Conservation (phyloP, 2,329 filamentous ascomycete species). For the Penicillium hordei region DNA sequence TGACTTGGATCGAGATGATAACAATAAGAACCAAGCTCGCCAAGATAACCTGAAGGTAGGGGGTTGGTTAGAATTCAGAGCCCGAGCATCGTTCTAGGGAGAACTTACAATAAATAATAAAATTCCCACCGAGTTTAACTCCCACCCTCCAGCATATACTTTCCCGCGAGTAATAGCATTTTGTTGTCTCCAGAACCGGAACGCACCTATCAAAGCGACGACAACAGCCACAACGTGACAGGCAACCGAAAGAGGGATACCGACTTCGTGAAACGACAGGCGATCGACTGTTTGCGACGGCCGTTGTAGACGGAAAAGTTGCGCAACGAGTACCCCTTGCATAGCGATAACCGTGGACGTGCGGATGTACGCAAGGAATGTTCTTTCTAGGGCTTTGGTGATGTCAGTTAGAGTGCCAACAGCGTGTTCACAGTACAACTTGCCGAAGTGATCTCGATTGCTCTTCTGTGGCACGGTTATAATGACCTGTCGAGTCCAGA, state of each 20-base stretch:
- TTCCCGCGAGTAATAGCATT: slow-evolving; percentile 59
- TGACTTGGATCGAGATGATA: slow-evolving; percentile 20
- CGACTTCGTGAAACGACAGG: slow-evolving; percentile 62
- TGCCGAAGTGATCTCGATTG: slow-evolving; percentile 46
- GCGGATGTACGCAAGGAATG: slow-evolving; percentile 72
- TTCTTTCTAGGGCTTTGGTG: slow-evolving; percentile 66
- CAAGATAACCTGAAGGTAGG: slow-evolving; percentile 15
- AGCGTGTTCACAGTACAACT: slow-evolving; percentile 2
- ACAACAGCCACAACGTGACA: slow-evolving; percentile 53
- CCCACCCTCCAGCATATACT: slow-evolving; percentile 60
- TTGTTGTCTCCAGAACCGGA: slow-evolving; percentile 63
- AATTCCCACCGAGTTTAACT: slow-evolving; percentile 52
- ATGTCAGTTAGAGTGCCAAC: neutral
- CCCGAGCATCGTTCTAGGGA: neutral
- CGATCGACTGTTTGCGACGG: slow-evolving; percentile 18
- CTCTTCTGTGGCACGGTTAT: slow-evolving; percentile 41
- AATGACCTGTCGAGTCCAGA: slow-evolving; percentile 66
- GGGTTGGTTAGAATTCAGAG: neutral
- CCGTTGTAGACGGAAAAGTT: slow-evolving; percentile 63
- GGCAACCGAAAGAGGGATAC: slow-evolving; percentile 55
- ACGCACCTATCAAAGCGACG: slow-evolving; percentile 54
- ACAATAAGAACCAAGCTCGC: slow-evolving; percentile 20
- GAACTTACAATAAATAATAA: slow-evolving; percentile 29
- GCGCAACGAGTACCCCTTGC: slow-evolving; percentile 63
- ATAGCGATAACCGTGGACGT: slow-evolving; percentile 68